These are phyloP conservation scores for Cicer chorassanicum DNA, from an alignment of 306 rosid genomes.

Conservation along the genomic window DNA sequence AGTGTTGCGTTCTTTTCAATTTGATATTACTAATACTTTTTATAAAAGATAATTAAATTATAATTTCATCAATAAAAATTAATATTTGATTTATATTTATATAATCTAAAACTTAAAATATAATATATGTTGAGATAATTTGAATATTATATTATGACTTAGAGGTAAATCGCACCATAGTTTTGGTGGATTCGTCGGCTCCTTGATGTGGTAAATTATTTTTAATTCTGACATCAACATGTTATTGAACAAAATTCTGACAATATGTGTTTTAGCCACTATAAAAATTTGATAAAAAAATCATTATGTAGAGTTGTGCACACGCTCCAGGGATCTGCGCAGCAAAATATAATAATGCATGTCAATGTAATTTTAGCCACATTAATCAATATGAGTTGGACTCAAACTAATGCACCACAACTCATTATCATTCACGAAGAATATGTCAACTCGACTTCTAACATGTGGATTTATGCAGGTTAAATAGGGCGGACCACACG, in stretches of 20 bases:
- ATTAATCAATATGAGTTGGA: neutral
- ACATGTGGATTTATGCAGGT: too few relatives aligned
- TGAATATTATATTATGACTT: conserved; percentile 14
- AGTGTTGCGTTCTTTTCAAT: too few relatives aligned
- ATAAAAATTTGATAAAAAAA: neutral
- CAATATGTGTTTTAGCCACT: neutral
- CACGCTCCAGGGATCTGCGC: conserved; percentile 27
- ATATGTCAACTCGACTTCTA: too few relatives aligned
- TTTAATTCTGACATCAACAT: neutral
- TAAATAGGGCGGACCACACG: too few relatives aligned
- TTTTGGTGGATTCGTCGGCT: conserved; percentile 12
- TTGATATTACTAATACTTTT: too few relatives aligned
- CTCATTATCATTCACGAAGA: too few relatives aligned
- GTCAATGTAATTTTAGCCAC: neutral
- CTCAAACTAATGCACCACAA: too few relatives aligned
- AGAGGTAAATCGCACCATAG: conserved; percentile 36
- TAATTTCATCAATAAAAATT: too few relatives aligned
- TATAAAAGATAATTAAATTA: too few relatives aligned
- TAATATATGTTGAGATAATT: too few relatives aligned
- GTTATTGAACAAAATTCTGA: neutral
- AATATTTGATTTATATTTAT: too few relatives aligned
- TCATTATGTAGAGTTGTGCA: conserved; percentile 4
- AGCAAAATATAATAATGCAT: conserved; percentile 1
- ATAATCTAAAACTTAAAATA: too few relatives aligned
- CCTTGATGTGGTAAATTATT: conserved; percentile 22